Evolutionary conservation across 225 moss, liverwort and hornwort genomes (phyloP), one percentile per base, ranked within the genome.

Genomic region (Straminergon stramineum): DNA sequence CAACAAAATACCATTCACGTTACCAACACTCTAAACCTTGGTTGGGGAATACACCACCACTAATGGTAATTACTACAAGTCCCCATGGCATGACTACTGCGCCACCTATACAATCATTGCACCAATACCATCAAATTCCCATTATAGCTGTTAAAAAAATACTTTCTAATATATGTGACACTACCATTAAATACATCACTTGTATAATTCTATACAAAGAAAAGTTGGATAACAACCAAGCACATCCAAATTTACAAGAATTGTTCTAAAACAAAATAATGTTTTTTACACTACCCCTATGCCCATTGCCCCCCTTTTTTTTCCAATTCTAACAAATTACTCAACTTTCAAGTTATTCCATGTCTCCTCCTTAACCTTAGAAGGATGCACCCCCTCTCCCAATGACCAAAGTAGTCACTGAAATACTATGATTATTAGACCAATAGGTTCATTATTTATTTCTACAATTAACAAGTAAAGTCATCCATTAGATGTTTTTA

Each of bases 61-160:
- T 34, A 53, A 35, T 22, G 8, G 6, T 53, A 34, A 13, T 14
- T 53, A 53, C 1, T 53, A 4, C 3, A 22, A 0, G 3, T 22
- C 9, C 13, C 0, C 0, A 0, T 3, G 1, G 8, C 3, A 76
- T 2, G 1, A 52, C 2, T 52, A 6, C 21, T 34, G 27, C 0
- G 1, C 14, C 53, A 53, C 35, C 22, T 0, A 53, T 22, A 13
- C 9, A 51, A 13, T 32, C 20, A 34, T 0, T 8, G 1, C 28
- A 73, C 3, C 52, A 31, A 43, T 10, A 73, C 17, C 28, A 45
- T 45, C 4, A 45, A 45, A 45, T 45, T 1, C 0, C 4, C 2
- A 10, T 45, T 45, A 0, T 9, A 0, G 6, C 9, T 27, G 5
- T 17, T 9, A 74, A 10, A 74, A 17, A 17, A 0, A 71, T 0